Percentiles rank a stretch among this genome's conserved stretches.
Evolutionary conservation across 108 stramenopile genomes (phyloP).

Genomic region (Cylindrotheca closterium): DNA sequence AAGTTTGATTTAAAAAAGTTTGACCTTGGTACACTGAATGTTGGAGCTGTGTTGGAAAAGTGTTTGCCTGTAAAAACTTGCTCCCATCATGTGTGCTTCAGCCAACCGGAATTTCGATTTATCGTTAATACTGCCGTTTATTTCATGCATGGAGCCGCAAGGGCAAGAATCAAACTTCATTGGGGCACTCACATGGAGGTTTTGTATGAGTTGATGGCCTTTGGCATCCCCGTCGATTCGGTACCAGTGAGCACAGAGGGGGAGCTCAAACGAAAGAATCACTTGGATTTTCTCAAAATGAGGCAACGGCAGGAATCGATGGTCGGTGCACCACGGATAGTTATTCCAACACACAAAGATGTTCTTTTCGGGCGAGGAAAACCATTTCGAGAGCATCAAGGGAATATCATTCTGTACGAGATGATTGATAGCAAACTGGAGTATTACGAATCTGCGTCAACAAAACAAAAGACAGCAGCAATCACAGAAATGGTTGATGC

Average conservation of each 20-base stretch:
- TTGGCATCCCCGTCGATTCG: conserved; percentile 18
- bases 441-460: not conserved
- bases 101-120: not conserved
- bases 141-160: not conserved
- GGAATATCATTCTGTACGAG: not conserved
- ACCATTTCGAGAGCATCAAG: not conserved
- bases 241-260: conserved; percentile 16
- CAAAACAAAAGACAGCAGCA: conserved; percentile 10
- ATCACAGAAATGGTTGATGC: conserved; percentile 6
- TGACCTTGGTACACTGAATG: not conserved
- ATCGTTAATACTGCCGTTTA: not conserved
- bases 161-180: conserved; percentile 6
- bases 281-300: conserved; percentile 15
- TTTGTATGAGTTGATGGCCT: conserved; percentile 13
- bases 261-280: conserved; percentile 11
- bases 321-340: not conserved
- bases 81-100: not conserved
- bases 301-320: conserved; percentile 2
- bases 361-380: conserved; percentile 9
- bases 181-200: conserved; percentile 9
- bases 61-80: not conserved
- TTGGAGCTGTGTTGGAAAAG: not conserved
- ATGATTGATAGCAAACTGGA: not conserved
- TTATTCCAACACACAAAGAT: conserved; percentile 8
- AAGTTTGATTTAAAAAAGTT: not conserved